phyloP scores from a whole-genome alignment of 106 monocot genomes.

The Triglochin maritima region DNA sequence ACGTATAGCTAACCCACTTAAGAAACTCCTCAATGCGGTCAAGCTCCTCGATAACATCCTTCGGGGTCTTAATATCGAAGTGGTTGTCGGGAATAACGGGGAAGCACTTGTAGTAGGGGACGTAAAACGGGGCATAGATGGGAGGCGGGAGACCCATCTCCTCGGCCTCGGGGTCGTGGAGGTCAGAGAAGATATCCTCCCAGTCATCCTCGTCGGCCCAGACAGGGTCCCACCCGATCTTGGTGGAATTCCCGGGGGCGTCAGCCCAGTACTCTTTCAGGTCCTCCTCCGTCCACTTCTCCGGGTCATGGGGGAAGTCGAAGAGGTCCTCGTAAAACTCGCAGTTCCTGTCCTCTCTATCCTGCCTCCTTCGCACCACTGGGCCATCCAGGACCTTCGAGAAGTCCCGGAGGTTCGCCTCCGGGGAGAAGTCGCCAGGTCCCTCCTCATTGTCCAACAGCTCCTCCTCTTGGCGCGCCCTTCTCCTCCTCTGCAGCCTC shows the following conservation, averaged over 20 bases:
- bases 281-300: conserved; percentile 77
- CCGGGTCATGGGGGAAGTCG: conserved; percentile 65
- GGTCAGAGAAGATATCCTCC: conserved; percentile 19
- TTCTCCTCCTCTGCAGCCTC: background rate
- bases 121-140: conserved; percentile 51
- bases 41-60: conserved; percentile 74
- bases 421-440: conserved; percentile 29
- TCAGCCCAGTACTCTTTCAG: conserved; percentile 68
- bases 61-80: conserved; percentile 55
- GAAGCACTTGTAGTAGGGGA: conserved; percentile 49
- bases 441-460: background rate
- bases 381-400: conserved; percentile 33
- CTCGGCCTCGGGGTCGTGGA: conserved; percentile 14
- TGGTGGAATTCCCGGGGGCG: conserved; percentile 28
- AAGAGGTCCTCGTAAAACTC: conserved; percentile 52
- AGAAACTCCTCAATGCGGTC: conserved; percentile 83
- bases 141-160: conserved; percentile 31
- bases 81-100: conserved; percentile 70
- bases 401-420: conserved; percentile 41
- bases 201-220: conserved; percentile 62
- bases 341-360: conserved; percentile 26
- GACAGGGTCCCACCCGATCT: conserved; percentile 73
- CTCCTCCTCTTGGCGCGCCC: background rate
- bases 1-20: conserved; percentile 69
- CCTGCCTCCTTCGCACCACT: conserved; percentile 14